A percentile compares a stretch with the other conserved stretches of the same genome.
Conservation (phyloP, 441 rosid species). For the Raphanus hybrid region DNA sequence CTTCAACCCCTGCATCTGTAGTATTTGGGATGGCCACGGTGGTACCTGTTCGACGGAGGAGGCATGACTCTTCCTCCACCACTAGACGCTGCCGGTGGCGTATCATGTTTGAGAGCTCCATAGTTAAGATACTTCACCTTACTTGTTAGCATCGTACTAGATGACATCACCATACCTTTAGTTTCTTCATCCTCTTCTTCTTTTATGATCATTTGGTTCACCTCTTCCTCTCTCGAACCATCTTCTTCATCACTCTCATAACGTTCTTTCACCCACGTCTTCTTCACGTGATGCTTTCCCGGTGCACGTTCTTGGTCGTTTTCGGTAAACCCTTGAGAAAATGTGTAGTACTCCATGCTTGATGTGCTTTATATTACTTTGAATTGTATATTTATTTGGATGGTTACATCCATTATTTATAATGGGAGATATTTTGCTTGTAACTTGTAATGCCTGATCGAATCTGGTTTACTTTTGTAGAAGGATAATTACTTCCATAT, state of each 20-base stretch:
- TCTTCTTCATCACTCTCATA: conserved; percentile 45
- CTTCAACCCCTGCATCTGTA: conserved; percentile 43
- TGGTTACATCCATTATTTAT: conserved; percentile 29
- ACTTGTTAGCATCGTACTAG: conserved; percentile 24
- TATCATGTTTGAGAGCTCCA: conserved; percentile 40
- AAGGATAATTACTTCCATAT: not conserved
- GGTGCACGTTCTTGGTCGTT: conserved; percentile 29
- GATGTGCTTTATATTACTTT: conserved; percentile 6
- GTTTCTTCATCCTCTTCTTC: conserved; percentile 27
- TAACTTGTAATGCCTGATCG: conserved; percentile 15
- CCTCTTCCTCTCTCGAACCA: conserved; percentile 20
- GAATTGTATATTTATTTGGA: conserved; percentile 12
- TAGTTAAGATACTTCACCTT: conserved; percentile 34
- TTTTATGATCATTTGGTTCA: conserved; percentile 22
- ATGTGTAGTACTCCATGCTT: conserved; percentile 44
- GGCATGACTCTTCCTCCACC: conserved; percentile 39
- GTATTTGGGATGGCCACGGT: conserved; percentile 39
- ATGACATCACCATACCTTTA: conserved; percentile 15
- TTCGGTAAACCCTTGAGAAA: conserved; percentile 22
- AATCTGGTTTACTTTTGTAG: conserved; percentile 26
- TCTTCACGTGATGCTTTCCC: conserved; percentile 37
- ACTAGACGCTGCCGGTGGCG: conserved; percentile 20
- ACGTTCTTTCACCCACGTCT: conserved; percentile 38
- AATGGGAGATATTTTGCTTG: conserved; percentile 6
- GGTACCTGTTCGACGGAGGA: conserved; percentile 36